These are phyloP conservation scores for Musa troglodytarum DNA, from an alignment of 176 grass and related monocot species.

Conservation along the genomic window DNA sequence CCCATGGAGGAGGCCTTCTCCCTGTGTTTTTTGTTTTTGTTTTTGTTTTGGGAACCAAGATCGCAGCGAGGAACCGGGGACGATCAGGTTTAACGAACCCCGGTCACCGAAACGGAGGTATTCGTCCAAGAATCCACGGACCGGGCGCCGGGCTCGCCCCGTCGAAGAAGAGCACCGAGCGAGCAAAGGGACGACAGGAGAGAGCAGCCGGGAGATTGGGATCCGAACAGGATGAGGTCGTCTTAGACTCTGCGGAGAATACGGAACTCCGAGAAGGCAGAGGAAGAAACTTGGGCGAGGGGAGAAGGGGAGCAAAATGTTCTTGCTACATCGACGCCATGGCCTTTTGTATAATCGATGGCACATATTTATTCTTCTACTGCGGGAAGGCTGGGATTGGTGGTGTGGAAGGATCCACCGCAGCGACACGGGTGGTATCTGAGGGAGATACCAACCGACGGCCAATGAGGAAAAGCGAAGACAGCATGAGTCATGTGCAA, in stretches of 20 bases:
- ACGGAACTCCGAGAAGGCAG: neutral
- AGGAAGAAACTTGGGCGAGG: neutral
- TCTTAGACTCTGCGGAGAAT: neutral
- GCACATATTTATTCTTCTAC: too few species aligned
- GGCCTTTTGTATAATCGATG: too few species aligned
- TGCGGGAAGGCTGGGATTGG: too few species aligned
- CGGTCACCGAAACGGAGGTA: neutral
- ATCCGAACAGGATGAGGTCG: neutral
- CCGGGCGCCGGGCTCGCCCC: too few species aligned
- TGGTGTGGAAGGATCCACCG: too few species aligned
- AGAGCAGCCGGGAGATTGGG: neutral
- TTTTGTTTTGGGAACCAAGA: neutral
- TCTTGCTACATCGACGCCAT: rapidly evolving
- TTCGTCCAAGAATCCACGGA: too few species aligned
- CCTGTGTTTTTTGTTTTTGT: neutral
- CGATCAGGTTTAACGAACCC: neutral
- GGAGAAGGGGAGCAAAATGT: neutral
- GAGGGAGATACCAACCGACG: too few species aligned
- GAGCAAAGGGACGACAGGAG: neutral
- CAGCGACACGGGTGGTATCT: too few species aligned
- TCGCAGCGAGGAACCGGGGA: neutral
- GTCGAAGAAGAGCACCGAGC: too few species aligned
- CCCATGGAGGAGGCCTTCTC: conserved; percentile 17
- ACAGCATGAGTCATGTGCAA: too few species aligned
- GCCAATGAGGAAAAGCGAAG: too few species aligned